phyloP scores from a whole-genome alignment of 2,329 filamentous ascomycete genomes.

The Monosporascus sp. region DNA sequence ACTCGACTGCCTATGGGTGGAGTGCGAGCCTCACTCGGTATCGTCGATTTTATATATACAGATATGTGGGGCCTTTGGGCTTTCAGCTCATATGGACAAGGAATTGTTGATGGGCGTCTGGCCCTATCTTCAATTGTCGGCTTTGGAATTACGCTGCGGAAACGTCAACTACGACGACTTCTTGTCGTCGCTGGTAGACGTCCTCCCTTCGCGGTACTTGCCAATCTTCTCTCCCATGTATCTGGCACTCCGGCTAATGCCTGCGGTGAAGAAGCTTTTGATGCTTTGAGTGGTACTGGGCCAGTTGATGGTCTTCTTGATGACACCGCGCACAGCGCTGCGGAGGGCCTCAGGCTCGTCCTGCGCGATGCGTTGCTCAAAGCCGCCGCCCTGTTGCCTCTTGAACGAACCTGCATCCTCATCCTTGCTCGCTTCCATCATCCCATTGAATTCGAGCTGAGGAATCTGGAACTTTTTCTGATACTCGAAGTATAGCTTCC shows the following conservation, averaged over 20 bases:
- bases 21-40: background rate
- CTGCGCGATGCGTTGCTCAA: conserved; percentile 77
- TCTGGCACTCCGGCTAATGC: conserved; percentile 60
- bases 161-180: conserved; percentile 1
- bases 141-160: background rate
- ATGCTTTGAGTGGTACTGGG: conserved; percentile 82
- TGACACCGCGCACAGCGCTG: conserved; percentile 66
- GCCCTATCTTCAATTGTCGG: background rate
- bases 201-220: conserved; percentile 52
- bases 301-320: conserved; percentile 87
- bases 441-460: conserved; percentile 72
- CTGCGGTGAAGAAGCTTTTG: conserved; percentile 79
- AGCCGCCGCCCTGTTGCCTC: conserved; percentile 71
- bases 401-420: conserved; percentile 64
- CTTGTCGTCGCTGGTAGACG: conserved; percentile 21
- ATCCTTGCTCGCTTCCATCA: conserved; percentile 73
- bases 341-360: conserved; percentile 63
- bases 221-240: conserved; percentile 79
- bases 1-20: background rate
- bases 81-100: background rate
- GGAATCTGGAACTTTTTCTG: conserved; percentile 87
- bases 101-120: no score
- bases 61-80: background rate
- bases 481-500: conserved; percentile 90
- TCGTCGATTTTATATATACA: background rate